Evolutionary conservation across 2,329 filamentous ascomycete species (phyloP).

Genomic region (Talaromyces albobiverticillius): DNA sequence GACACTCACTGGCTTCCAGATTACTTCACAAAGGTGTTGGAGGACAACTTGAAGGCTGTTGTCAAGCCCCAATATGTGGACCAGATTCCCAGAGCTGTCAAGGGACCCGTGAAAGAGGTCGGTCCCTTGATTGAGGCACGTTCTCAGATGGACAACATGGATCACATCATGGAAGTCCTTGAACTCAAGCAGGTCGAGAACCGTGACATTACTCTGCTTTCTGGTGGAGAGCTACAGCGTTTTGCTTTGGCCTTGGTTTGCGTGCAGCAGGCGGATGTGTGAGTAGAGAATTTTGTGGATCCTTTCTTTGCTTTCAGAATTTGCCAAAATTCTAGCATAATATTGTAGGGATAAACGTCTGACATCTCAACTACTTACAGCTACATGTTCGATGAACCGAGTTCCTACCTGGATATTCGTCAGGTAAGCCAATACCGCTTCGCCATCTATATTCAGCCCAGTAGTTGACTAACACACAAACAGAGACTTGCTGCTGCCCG

Average conservation of each 20-base stretch:
- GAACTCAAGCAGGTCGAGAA: slow-evolving; percentile 86
- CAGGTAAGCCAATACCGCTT: slow-evolving; percentile 6
- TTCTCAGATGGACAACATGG: slow-evolving; percentile 71
- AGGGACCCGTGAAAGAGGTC: slow-evolving; percentile 75
- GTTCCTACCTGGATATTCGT: slow-evolving; percentile 90
- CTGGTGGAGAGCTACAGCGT: slow-evolving; percentile 95
- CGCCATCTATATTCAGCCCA: background rate
- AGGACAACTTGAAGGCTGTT: slow-evolving; percentile 95
- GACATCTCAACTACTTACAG: slow-evolving; percentile 28
- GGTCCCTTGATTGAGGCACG: slow-evolving; percentile 73
- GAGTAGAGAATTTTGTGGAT: slow-evolving; percentile 28
- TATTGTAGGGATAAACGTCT: background rate
- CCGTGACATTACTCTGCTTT: slow-evolving; percentile 84
- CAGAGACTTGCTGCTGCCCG: slow-evolving; percentile 90
- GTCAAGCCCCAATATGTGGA: slow-evolving; percentile 99
- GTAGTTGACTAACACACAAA: slow-evolving; percentile 50
- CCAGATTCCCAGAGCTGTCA: slow-evolving; percentile 91
- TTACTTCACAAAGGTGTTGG: slow-evolving; percentile 97
- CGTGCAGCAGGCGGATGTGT: slow-evolving; percentile 91
- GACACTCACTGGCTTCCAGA: slow-evolving; percentile 51
- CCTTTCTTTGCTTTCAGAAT: too few species aligned
- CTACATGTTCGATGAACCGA: slow-evolving; percentile 99
- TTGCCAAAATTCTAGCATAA: background rate
- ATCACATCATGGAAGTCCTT: slow-evolving; percentile 78
- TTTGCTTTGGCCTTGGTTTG: slow-evolving; percentile 96